These are phyloP conservation scores for Vitis hybrid DNA, from an alignment of 177 flowering plant genomes.

Conservation along the genomic window DNA sequence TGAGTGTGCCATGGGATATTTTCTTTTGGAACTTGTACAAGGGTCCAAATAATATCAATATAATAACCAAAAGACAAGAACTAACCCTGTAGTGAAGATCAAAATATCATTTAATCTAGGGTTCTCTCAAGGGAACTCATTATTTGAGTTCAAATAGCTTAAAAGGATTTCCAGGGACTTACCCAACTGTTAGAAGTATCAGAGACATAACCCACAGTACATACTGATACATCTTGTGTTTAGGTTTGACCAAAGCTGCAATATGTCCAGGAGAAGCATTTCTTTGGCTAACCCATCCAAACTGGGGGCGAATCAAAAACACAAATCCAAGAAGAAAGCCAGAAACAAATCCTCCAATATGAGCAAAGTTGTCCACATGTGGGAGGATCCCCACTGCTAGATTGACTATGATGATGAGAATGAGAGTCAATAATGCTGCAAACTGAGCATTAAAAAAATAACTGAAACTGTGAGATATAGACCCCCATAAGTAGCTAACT, in stretches of 20 bases:
- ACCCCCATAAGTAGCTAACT: background rate
- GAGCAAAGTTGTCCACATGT: slow-evolving; percentile 69
- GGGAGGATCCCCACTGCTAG: slow-evolving; percentile 61
- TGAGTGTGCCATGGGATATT: background rate
- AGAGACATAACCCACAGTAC: slow-evolving; percentile 36
- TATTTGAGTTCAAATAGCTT: background rate
- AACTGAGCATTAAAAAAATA: slow-evolving; percentile 27
- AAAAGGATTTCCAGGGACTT: slow-evolving; percentile 15
- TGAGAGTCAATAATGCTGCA: slow-evolving; percentile 48
- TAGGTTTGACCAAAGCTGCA: slow-evolving; percentile 24
- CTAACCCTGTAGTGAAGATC: background rate
- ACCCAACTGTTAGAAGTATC: slow-evolving; percentile 39
- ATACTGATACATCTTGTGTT: slow-evolving; percentile 54
- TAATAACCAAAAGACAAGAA: background rate
- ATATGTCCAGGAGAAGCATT: slow-evolving; percentile 27
- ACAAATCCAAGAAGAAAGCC: slow-evolving; percentile 68
- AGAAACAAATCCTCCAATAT: slow-evolving; percentile 58
- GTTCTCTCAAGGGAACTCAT: background rate
- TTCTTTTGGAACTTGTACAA: background rate
- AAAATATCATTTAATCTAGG: background rate
- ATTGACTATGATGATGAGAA: slow-evolving; percentile 46
- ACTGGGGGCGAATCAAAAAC: slow-evolving; percentile 54
- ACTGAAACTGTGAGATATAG: slow-evolving; percentile 6
- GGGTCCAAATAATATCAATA: background rate
- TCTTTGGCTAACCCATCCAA: slow-evolving; percentile 39